Evolutionary conservation across 2,329 filamentous ascomycete genomes (phyloP), one percentile per base, ranked within the genome.

Genomic region (Corniculantispora saksenae): DNA sequence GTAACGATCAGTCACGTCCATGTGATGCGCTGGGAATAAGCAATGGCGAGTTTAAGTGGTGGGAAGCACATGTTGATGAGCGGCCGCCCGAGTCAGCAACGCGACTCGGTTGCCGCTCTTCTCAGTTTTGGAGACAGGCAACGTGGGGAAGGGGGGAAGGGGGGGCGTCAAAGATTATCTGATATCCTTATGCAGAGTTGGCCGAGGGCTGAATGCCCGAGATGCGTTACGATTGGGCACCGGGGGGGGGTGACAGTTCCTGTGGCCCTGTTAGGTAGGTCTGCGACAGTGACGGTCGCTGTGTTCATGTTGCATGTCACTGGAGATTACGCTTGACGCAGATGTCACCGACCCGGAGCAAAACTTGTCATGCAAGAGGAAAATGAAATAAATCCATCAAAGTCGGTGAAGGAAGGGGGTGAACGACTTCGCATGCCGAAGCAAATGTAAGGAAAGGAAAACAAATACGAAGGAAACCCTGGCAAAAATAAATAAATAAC

Each of bases 11-110:
- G 27, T 29, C 13, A n/a, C 15, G 47, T 21, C 35, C 58, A 61
- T 61, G 58, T 61, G 47, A 61, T 61, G 32, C 4, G 19, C 35
- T 48, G 57, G 57, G 43, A 60, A 50, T 35, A 60, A 60, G 57
- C 40, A 48, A 60, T 21, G 40, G 27, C 35, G 19, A n/a, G 50
- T 25, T 7, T n/a, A 25, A 35, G 17, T n/a, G 51, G 17, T 38
- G 51, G 17, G 51, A n/a, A 29, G 8, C 17, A 55, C 12, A n/a
- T 35, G n/a, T 23, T 55, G 38, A 3, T 58, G 38, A 45, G 32
- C 21, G n/a, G n/a, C 43, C 57, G 32, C 43, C 57, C 57, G 27
- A 47, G 47, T 61, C 57, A 61, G 57, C 23, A 2, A 53, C 50
- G 8, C 23, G 23, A 29, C 50, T 50, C 23, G 23, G 38, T 9